Evolutionary conservation across 2,329 filamentous ascomycete genomes (phyloP).

Genomic region (Ramularia endophylla): DNA sequence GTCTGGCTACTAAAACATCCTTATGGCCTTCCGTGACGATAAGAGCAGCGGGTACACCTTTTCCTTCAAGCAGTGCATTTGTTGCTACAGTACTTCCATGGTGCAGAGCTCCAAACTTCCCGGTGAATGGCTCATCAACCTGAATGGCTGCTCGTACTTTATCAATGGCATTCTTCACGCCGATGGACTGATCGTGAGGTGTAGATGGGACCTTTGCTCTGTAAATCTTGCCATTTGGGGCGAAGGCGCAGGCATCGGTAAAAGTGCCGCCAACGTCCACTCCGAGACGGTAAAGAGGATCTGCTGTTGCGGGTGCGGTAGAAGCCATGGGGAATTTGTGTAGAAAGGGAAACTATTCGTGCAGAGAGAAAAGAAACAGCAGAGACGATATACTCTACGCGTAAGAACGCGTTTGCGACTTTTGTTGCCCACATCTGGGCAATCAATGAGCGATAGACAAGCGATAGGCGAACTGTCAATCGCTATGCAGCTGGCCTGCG

Average conservation of each 20-base stretch:
- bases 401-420: no score
- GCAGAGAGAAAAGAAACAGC: no score
- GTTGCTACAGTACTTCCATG: slow-evolving; percentile 24
- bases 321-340: slow-evolving; percentile 8
- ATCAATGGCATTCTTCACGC: slow-evolving; percentile 24
- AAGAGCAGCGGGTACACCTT: slow-evolving; percentile 22
- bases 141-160: slow-evolving; percentile 21
- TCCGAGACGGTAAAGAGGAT: slow-evolving; percentile 18
- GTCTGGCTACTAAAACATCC: slow-evolving; percentile 22
- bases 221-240: slow-evolving; percentile 21
- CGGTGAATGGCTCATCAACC: slow-evolving; percentile 20
- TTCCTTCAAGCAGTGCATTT: slow-evolving; percentile 24
- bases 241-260: slow-evolving; percentile 24
- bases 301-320: slow-evolving; percentile 6
- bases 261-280: slow-evolving; percentile 24
- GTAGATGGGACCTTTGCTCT: slow-evolving; percentile 23
- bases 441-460: not conserved
- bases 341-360: no score
- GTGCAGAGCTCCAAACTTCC: slow-evolving; percentile 23
- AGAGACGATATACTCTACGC: not conserved
- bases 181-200: slow-evolving; percentile 23
- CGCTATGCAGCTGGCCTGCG: not conserved
- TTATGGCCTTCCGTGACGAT: slow-evolving; percentile 26
- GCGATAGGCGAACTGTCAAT: not conserved
- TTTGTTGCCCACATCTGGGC: not conserved